Conservation (phyloP, 1,284 basidiomycete species). For the Moesziomyces parantarcticus region DNA sequence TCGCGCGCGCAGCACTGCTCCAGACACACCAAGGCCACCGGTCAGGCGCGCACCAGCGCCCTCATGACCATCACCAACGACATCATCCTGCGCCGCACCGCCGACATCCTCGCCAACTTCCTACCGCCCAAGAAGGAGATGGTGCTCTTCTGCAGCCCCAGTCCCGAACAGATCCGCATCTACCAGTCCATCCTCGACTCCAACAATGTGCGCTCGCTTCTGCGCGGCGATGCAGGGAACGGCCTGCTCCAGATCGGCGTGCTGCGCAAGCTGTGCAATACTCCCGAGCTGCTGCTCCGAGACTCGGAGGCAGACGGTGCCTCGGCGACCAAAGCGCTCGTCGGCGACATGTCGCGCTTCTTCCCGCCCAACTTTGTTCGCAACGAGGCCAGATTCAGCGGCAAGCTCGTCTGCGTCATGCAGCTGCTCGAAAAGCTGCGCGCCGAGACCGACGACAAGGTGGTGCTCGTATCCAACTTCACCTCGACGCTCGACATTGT, state of each 20-base stretch:
- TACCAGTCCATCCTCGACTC: constrained; percentile 75
- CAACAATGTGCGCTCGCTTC: constrained; percentile 41
- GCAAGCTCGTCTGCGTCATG: constrained; percentile 78
- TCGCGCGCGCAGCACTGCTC: constrained; percentile 83
- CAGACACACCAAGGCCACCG: constrained; percentile 78
- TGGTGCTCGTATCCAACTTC: constrained; percentile 67
- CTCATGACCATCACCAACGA: constrained; percentile 81
- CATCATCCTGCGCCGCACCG: constrained; percentile 86
- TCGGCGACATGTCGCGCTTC: constrained; percentile 36
- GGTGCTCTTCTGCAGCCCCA: constrained; percentile 36
- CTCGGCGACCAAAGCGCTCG: constrained; percentile 35
- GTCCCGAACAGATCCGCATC: constrained; percentile 79
- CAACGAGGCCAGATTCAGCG: constrained; percentile 47
- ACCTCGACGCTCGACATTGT: constrained; percentile 87
- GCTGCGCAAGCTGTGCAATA: constrained; percentile 88
- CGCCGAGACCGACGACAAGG: constrained; percentile 78
- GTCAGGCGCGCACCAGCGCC: constrained; percentile 72
- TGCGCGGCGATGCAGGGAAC: constrained; percentile 49
- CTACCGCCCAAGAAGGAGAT: constrained; percentile 86
- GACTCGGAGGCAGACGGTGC: constrained; percentile 71
- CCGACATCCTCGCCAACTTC: constrained; percentile 79
- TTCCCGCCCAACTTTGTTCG: constrained; percentile 48
- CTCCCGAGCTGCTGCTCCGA: constrained; percentile 83
- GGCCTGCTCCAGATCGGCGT: constrained; percentile 63
- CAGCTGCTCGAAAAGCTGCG: constrained; percentile 77